Conservation (phyloP, 2,329 filamentous ascomycete genomes). For the Ophiostoma pallidulum region DNA sequence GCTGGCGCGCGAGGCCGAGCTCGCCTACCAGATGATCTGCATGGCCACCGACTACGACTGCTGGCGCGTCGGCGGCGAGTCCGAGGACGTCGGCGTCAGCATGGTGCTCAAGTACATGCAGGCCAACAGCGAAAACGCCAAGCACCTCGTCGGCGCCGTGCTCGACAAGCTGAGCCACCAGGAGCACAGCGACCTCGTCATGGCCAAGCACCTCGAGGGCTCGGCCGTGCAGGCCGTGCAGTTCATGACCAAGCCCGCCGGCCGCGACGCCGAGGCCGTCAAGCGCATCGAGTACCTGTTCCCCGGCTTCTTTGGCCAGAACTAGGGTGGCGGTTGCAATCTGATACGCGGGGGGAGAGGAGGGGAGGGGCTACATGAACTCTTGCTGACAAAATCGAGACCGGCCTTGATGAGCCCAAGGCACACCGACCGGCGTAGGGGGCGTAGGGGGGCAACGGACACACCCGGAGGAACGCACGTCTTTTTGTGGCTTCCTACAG, state of each 20-base stretch:
- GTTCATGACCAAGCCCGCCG: constrained; percentile 71
- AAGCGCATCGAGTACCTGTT: constrained; percentile 81
- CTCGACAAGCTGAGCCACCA: constrained; percentile 75
- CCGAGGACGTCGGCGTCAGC: constrained; percentile 80
- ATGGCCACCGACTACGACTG: constrained; percentile 99
- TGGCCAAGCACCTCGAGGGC: constrained; percentile 73
- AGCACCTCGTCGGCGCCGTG: constrained; percentile 73
- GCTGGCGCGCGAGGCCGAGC: constrained; percentile 89
- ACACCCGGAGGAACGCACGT: too few relatives aligned
- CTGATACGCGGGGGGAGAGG: neutral
- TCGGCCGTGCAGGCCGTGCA: constrained; percentile 66
- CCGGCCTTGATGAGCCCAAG: too few relatives aligned
- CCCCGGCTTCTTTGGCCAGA: constrained; percentile 58
- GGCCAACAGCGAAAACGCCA: constrained; percentile 81
- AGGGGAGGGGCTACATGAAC: neutral
- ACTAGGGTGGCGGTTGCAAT: neutral
- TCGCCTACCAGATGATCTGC: constrained; percentile 96
- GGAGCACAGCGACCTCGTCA: constrained; percentile 65
- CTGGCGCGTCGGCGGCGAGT: constrained; percentile 73
- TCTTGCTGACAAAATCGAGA: too few relatives aligned
- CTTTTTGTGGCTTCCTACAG: neutral
- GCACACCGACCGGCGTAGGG: too few relatives aligned
- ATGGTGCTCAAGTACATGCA: constrained; percentile 98
- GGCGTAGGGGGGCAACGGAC: too few relatives aligned
- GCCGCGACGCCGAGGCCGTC: constrained; percentile 62